Evolutionary conservation across 352 stramenopile species (phyloP).

Genomic region (Globisporangium takayamanum): DNA sequence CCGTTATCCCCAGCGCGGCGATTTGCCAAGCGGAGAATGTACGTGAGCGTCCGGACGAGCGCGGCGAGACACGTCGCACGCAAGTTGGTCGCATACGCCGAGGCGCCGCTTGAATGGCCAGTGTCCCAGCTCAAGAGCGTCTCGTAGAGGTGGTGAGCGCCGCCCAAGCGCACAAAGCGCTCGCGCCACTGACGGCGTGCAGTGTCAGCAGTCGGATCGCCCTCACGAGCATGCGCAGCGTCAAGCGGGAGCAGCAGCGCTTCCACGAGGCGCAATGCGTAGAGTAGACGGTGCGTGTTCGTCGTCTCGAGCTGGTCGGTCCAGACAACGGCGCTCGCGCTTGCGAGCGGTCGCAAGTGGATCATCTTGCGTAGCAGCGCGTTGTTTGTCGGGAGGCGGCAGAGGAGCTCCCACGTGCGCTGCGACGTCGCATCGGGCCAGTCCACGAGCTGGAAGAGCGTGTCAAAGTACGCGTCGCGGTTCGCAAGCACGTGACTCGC

Average conservation of each 20-base stretch:
- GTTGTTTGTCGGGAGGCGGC: slow-evolving; percentile 62
- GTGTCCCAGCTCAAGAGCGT: slow-evolving; percentile 24
- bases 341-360: slow-evolving; percentile 22
- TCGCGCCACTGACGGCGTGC: slow-evolving; percentile 70
- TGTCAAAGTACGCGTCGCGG: slow-evolving; percentile 40
- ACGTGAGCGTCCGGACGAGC: slow-evolving; percentile 35
- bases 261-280: slow-evolving; percentile 62
- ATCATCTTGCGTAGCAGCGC: slow-evolving; percentile 61
- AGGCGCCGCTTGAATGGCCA: slow-evolving; percentile 4
- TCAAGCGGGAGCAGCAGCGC: slow-evolving; percentile 48
- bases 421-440: slow-evolving; percentile 42
- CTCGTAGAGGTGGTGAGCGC: slow-evolving; percentile 36
- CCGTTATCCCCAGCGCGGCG: too few relatives aligned
- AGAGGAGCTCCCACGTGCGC: slow-evolving; percentile 70
- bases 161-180: slow-evolving; percentile 64
- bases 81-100: slow-evolving; percentile 31
- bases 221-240: not conserved
- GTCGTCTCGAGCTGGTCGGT: slow-evolving; percentile 30
- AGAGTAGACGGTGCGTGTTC: slow-evolving; percentile 54
- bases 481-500: slow-evolving; percentile 61
- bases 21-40: slow-evolving; percentile 28
- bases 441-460: slow-evolving; percentile 54
- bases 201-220: slow-evolving; percentile 17
- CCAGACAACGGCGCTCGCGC: slow-evolving; percentile 32
- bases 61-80: slow-evolving; percentile 41